A percentile compares a stretch with the other conserved stretches of the same genome.
phyloP scores from a whole-genome alignment of 1,284 basidiomycete genomes.

The Neonothopanus nambi region DNA sequence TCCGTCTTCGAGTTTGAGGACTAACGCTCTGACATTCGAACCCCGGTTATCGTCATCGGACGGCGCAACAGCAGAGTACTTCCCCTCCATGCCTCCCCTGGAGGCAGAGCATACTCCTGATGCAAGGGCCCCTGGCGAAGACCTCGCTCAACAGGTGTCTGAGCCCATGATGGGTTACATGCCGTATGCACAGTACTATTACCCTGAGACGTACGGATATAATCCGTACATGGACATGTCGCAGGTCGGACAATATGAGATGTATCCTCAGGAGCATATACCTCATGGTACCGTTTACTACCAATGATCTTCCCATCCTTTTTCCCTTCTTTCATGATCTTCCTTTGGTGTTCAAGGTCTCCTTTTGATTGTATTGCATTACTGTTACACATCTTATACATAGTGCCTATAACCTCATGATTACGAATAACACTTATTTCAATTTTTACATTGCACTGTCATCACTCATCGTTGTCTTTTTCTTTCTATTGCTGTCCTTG shows the following conservation, averaged over 20 bases:
- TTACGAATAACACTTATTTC: too few species aligned
- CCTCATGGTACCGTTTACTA: slow-evolving; percentile 62
- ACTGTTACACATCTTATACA: too few species aligned
- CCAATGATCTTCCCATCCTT: slow-evolving; percentile 13
- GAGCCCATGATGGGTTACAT: slow-evolving; percentile 49
- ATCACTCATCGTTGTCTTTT: too few species aligned
- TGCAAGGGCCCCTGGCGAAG: slow-evolving; percentile 15
- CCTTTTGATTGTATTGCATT: too few species aligned
- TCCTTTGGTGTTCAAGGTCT: too few species aligned
- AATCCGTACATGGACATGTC: slow-evolving; percentile 65
- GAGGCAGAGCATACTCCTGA: slow-evolving; percentile 14
- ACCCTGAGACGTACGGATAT: slow-evolving; percentile 67
- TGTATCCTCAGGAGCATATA: slow-evolving; percentile 56
- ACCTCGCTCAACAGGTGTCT: slow-evolving; percentile 24
- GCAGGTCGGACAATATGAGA: slow-evolving; percentile 63
- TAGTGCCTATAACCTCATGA: too few species aligned
- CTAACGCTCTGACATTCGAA: slow-evolving; percentile 47
- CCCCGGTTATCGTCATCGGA: slow-evolving; percentile 30
- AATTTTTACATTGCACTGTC: too few species aligned
- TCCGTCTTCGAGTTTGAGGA: slow-evolving; percentile 30
- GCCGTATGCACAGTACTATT: slow-evolving; percentile 61
- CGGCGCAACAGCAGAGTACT: slow-evolving; percentile 16
- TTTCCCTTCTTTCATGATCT: neutral
- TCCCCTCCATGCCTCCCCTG: neutral
- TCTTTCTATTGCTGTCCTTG: too few species aligned